Evolutionary conservation across 441 rosid genomes (phyloP), one percentile per base, ranked within the genome.

Genomic region (Corymbia citriodora): DNA sequence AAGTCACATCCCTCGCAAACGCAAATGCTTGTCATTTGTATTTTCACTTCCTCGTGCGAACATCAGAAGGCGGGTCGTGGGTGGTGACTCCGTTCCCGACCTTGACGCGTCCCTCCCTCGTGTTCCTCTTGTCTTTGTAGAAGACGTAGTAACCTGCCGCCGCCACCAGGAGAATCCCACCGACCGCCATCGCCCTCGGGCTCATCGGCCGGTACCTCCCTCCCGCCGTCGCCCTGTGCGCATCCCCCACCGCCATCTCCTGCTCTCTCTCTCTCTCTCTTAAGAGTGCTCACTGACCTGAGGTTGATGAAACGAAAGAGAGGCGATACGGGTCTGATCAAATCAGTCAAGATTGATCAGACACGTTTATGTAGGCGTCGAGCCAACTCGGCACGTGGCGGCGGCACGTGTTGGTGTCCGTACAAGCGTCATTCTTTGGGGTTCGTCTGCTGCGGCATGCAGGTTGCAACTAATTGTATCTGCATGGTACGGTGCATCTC

Each of bases 21-120:
- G 40, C 40, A 36, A 36, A 0, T 21, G 83, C 29, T 3, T 18
- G n/a, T 19, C 23, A 29, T 11, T 0, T 0, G 3, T 12, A 1
- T 40, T 36, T 36, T 74, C 17, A 74, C 83, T 74, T 74, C 50
- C 83, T 74, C 5, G 83, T 0, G 11, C 83, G 83, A 11, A 40
- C 83, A 74, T 74, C 83, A 50, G 29, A 74, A 21, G 83, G 50
- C 45, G 50, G 50, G 83, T 74, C 83, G 29, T 40, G 83, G 17
- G 83, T 40, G 83, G 83, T 74, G 83, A 40, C 50, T 74, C 49
- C 50, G 50, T 74, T 74, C 83, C 83, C 49, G 50, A 21, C 83
- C 14, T 9, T 74, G 17, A 29, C 29, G 17, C 50, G 50, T 7
- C 10, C 29, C 9, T 74, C 83, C 49, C 88, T 59, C 2, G 88